These are phyloP conservation scores for Fusarium sp. DNA, from an alignment of 2,329 filamentous ascomycete genomes.

Conservation along the genomic window DNA sequence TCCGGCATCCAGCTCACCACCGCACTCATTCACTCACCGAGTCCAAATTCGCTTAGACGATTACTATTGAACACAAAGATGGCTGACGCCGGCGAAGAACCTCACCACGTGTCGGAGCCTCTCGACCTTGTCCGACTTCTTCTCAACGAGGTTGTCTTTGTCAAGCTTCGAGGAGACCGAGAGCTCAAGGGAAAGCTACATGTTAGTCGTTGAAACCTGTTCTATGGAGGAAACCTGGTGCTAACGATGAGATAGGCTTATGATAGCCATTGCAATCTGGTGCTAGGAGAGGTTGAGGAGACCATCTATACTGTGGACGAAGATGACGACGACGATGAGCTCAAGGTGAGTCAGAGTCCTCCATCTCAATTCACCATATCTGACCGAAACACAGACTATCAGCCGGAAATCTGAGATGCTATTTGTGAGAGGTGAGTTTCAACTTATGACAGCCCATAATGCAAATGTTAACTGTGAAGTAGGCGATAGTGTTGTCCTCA, in stretches of 20 bases:
- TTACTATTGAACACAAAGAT: conserved; percentile 60
- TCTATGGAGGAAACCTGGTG: background rate
- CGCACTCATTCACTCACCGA: conserved; percentile 8
- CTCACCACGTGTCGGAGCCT: conserved; percentile 83
- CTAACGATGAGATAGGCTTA: conserved; percentile 76
- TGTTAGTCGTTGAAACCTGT: conserved; percentile 65
- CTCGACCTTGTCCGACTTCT: conserved; percentile 95
- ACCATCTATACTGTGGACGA: conserved; percentile 95
- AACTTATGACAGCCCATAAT: background rate
- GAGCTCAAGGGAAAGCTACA: conserved; percentile 96
- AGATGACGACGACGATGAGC: conserved; percentile 84
- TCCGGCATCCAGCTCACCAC: conserved; percentile 16
- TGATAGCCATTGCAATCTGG: conserved; percentile 97
- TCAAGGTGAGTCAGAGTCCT: conserved; percentile 67
- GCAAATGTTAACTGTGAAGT: conserved; percentile 38
- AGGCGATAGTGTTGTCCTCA: conserved; percentile 80
- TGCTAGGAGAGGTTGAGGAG: conserved; percentile 96
- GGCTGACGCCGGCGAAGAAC: conserved; percentile 84
- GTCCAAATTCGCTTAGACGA: conserved; percentile 2
- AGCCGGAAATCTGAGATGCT: conserved; percentile 99
- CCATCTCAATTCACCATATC: background rate
- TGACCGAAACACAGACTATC: conserved; percentile 71
- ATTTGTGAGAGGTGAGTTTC: conserved; percentile 87
- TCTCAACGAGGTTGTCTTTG: conserved; percentile 95
- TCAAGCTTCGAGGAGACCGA: conserved; percentile 94